These are phyloP conservation scores for Scytalidium sp. DNA, from an alignment of 2,329 filamentous ascomycete genomes.

Conservation along the genomic window DNA sequence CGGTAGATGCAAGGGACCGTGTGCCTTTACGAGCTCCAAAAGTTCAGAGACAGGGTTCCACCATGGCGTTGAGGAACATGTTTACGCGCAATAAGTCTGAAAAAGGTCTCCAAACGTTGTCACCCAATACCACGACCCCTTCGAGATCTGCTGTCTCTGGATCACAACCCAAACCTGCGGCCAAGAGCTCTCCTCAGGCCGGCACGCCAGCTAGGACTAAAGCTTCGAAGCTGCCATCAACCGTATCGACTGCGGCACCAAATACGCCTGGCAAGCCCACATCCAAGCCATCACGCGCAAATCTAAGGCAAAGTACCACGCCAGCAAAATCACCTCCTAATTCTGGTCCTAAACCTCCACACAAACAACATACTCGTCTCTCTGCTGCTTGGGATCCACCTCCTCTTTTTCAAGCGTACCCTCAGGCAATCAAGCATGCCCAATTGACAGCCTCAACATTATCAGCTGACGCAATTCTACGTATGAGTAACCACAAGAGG, in stretches of 20 bases:
- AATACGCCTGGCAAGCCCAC: conserved; percentile 8
- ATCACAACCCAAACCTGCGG: conserved; percentile 9
- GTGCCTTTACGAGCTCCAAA: conserved; percentile 19
- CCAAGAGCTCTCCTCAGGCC: conserved; percentile 12
- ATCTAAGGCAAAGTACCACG: conserved; percentile 17
- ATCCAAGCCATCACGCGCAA: conserved; percentile 19
- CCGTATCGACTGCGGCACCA: conserved; percentile 11
- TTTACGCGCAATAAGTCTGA: conserved; percentile 24
- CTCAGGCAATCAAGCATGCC: conserved; percentile 75
- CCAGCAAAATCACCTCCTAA: conserved; percentile 10
- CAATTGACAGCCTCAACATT: conserved; percentile 65
- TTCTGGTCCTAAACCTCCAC: conserved; percentile 15
- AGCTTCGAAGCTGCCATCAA: neutral
- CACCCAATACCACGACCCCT: conserved; percentile 9
- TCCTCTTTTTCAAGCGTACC: conserved; percentile 82
- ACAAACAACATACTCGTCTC: conserved; percentile 15
- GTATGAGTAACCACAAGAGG: conserved; percentile 50
- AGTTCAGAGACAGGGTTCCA: conserved; percentile 21
- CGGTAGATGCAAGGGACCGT: conserved; percentile 8
- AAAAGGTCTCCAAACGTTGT: conserved; percentile 9
- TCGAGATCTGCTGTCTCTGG: conserved; percentile 10
- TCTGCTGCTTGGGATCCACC: conserved; percentile 59
- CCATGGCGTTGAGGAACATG: conserved; percentile 25
- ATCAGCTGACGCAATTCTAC: conserved; percentile 67
- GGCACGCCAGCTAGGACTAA: conserved; percentile 9